A percentile compares a stretch with the other conserved stretches of the same genome.
Evolutionary conservation across 2,329 filamentous ascomycete species (phyloP).

Genomic region (Gnomoniopsis smithogilvyi): DNA sequence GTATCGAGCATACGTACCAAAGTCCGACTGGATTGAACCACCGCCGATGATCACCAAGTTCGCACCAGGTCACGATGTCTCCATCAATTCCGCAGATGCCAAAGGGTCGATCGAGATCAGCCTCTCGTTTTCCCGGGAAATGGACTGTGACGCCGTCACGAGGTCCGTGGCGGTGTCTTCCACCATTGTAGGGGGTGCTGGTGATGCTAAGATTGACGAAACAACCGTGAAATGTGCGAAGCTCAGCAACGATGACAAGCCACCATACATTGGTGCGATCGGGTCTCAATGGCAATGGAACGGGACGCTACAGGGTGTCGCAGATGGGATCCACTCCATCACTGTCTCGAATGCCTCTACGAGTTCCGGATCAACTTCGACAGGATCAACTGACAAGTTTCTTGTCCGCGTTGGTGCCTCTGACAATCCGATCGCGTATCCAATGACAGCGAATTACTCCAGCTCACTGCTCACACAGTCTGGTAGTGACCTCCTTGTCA

Average conservation of each 20-base stretch:
- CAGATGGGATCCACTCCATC: slow-evolving; percentile 58
- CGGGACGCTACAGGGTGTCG: slow-evolving; percentile 50
- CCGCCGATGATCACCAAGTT: slow-evolving; percentile 59
- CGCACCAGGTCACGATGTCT: slow-evolving; percentile 55
- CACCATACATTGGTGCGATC: slow-evolving; percentile 44
- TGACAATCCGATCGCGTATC: slow-evolving; percentile 59
- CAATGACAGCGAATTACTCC: slow-evolving; percentile 54
- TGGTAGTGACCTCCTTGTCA: slow-evolving; percentile 39
- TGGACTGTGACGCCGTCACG: slow-evolving; percentile 57
- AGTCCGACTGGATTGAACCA: slow-evolving; percentile 44
- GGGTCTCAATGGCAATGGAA: slow-evolving; percentile 52
- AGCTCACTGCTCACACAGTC: slow-evolving; percentile 41
- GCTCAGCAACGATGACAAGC: slow-evolving; percentile 28
- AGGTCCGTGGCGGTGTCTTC: slow-evolving; percentile 50
- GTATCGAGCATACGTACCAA: slow-evolving; percentile 58
- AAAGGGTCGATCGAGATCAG: slow-evolving; percentile 33
- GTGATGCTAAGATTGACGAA: slow-evolving; percentile 39
- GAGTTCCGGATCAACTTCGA: slow-evolving; percentile 38
- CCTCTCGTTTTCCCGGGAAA: slow-evolving; percentile 49
- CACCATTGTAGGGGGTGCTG: slow-evolving; percentile 38
- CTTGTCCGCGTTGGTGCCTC: slow-evolving; percentile 55
- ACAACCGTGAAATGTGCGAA: slow-evolving; percentile 42
- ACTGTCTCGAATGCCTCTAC: slow-evolving; percentile 51
- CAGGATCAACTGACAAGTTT: slow-evolving; percentile 56
- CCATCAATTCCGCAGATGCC: slow-evolving; percentile 34